Evolutionary conservation across 345 rosid species (phyloP).

Genomic region (Boechera retrofracta): DNA sequence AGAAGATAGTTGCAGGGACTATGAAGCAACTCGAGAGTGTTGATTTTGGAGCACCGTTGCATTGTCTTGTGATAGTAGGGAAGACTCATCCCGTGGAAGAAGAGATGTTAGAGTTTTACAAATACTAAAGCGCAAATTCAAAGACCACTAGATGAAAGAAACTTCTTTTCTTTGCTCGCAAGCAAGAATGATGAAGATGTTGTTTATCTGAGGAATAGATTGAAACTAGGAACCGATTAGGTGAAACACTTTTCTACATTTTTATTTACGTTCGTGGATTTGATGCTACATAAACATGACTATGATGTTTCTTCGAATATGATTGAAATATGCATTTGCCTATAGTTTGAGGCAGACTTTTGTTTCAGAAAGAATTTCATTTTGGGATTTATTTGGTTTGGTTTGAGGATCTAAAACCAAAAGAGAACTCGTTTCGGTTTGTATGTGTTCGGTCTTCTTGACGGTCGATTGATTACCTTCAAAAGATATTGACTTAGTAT

Average conservation of each 20-base stretch:
- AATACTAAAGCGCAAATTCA: conserved; percentile 33
- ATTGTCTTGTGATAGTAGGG: conserved; percentile 85
- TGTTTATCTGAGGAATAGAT: not conserved
- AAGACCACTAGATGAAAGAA: not conserved
- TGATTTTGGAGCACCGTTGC: conserved; percentile 84
- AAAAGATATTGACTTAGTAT: no score
- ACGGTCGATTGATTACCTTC: conserved; percentile 3
- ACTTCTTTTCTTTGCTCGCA: not conserved
- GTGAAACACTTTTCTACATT: conserved; percentile 1
- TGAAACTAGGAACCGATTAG: conserved; percentile 2
- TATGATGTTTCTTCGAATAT: conserved; percentile 19
- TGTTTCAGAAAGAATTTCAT: not conserved
- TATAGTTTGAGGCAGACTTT: not conserved
- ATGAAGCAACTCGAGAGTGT: conserved; percentile 68
- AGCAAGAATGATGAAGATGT: conserved; percentile 8
- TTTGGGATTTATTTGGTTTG: conserved; percentile 10
- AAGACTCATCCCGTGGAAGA: conserved; percentile 83
- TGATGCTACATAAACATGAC: not conserved
- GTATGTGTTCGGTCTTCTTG: conserved; percentile 3
- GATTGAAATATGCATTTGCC: conserved; percentile 17
- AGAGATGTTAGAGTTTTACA: conserved; percentile 86
- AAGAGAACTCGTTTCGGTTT: not conserved
- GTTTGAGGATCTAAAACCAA: not conserved
- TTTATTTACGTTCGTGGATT: not conserved
- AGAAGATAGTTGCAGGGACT: conserved; percentile 76